Evolutionary conservation across 75 land plant species (phyloP).

Genomic region (Larix kaempferi): DNA sequence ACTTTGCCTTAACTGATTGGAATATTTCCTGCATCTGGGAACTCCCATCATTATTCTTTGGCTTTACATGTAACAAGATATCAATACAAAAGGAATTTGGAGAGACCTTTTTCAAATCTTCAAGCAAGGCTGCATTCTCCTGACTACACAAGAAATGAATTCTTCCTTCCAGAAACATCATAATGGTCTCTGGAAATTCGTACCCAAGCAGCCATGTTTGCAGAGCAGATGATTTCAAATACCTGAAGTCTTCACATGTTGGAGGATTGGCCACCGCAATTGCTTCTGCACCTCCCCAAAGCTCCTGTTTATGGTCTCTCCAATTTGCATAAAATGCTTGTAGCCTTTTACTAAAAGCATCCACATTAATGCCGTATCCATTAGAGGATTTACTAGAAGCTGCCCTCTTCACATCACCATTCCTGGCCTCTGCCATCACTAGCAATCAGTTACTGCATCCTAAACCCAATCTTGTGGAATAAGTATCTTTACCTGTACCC

Average conservation of each 20-base stretch:
- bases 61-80: conserved; percentile 31
- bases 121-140: conserved; percentile 34
- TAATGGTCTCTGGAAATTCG: conserved; percentile 51
- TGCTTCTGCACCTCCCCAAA: conserved; percentile 45
- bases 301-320: conserved; percentile 33
- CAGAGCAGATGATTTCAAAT: conserved; percentile 52
- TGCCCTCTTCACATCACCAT: too few species aligned
- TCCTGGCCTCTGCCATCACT: too few species aligned
- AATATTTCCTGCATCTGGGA: conserved; percentile 31
- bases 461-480: too few species aligned
- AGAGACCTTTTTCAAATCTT: conserved; percentile 25
- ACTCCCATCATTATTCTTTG: conserved; percentile 30
- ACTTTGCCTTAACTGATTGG: conserved; percentile 14
- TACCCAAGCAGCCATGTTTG: conserved; percentile 48
- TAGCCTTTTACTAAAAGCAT: conserved; percentile 30
- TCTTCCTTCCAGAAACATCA: conserved; percentile 35
- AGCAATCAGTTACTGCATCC: too few species aligned
- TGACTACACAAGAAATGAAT: conserved; percentile 39
- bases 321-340: conserved; percentile 29
- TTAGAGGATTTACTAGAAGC: too few species aligned
- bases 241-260: conserved; percentile 39
- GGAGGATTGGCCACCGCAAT: conserved; percentile 46
- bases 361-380: conserved; percentile 21
- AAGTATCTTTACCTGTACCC: too few species aligned
- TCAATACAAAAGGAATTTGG: conserved; percentile 34